These are phyloP conservation scores for Malus orientalis DNA, from an alignment of 306 rosid species.

Conservation along the genomic window DNA sequence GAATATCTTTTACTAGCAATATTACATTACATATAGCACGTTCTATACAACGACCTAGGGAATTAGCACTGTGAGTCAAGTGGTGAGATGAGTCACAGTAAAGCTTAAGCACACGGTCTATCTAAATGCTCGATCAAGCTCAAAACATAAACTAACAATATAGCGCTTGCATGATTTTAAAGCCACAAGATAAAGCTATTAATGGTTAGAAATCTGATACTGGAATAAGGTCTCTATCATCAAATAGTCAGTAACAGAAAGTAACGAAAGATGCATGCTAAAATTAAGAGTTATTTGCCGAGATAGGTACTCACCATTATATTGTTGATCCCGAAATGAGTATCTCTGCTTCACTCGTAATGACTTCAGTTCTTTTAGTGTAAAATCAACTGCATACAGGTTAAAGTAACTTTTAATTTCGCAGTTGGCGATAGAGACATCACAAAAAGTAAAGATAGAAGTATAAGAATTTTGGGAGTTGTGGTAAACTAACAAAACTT, in stretches of 20 bases:
- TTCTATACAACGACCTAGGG: background rate
- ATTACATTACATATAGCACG: background rate
- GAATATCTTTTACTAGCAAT: background rate
- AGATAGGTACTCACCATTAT: slow-evolving; percentile 52
- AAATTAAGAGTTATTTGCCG: background rate
- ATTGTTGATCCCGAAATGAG: slow-evolving; percentile 67
- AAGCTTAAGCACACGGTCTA: background rate
- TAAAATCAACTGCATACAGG: slow-evolving; percentile 73
- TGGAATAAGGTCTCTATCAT: background rate
- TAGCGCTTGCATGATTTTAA: background rate
- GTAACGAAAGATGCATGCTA: background rate
- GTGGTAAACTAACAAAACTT: background rate
- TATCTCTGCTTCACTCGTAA: slow-evolving; percentile 74
- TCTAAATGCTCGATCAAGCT: background rate
- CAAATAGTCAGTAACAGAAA: background rate
- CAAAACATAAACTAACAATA: background rate
- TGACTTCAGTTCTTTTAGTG: slow-evolving; percentile 56
- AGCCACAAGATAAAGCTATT: background rate
- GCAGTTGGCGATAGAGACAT: background rate
- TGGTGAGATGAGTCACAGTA: background rate
- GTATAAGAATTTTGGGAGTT: background rate
- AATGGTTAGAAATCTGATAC: background rate
- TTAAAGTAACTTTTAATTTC: slow-evolving; percentile 1
- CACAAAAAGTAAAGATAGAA: background rate
- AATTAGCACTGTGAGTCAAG: background rate